Percentiles rank a stretch among this genome's conserved stretches.
These are phyloP conservation scores for Suhomyces bokatorum DNA, from an alignment of 1,139 yeast genomes.

Conservation along the genomic window DNA sequence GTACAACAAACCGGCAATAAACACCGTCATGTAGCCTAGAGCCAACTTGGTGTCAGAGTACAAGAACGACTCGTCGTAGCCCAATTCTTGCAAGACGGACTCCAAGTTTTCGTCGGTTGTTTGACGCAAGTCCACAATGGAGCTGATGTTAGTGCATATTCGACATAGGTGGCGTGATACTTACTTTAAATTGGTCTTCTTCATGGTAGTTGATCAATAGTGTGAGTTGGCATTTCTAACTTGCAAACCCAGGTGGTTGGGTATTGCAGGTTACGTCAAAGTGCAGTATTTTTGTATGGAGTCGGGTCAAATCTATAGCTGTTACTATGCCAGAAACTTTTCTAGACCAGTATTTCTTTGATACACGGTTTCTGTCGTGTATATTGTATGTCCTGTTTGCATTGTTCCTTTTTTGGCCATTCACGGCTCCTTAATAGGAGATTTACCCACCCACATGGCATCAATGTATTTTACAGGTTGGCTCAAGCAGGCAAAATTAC, in stretches of 20 bases:
- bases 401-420: too few relatives aligned
- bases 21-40: constrained; percentile 68
- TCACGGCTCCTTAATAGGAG: too few relatives aligned
- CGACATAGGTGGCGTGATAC: constrained; percentile 13
- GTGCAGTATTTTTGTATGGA: neutral
- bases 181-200: constrained; percentile 33
- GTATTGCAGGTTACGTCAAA: constrained; percentile 1
- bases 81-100: constrained; percentile 50
- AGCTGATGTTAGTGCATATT: constrained; percentile 24
- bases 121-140: constrained; percentile 48
- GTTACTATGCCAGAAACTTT: too few relatives aligned
- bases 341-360: too few relatives aligned
- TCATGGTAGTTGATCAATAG: constrained; percentile 13
- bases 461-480: constrained; percentile 2
- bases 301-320: neutral
- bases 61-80: constrained; percentile 61
- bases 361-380: too few relatives aligned
- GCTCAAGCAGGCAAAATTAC: neutral
- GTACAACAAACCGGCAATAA: constrained; percentile 65
- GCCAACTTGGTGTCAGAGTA: constrained; percentile 64
- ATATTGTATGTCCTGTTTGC: too few relatives aligned
- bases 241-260: neutral
- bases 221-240: constrained; percentile 7
- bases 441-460: constrained; percentile 1
- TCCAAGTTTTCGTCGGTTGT: constrained; percentile 53